Evolutionary conservation across 352 stramenopile species (phyloP).

Genomic region (Globisporangium apiculatum): DNA sequence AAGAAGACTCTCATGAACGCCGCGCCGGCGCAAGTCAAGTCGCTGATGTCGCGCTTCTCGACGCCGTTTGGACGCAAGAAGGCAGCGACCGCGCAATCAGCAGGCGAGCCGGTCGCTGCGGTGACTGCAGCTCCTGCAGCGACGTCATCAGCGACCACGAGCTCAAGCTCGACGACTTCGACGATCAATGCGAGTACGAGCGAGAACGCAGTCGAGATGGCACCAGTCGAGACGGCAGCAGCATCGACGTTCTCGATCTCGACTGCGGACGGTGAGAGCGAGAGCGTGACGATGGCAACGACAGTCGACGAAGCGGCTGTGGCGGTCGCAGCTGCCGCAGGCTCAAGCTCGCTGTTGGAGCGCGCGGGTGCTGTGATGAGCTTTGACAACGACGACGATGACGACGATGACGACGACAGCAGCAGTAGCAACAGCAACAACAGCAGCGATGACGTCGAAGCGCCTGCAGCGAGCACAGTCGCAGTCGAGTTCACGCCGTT

Average conservation of each 20-base stretch:
- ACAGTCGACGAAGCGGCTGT: constrained; percentile 12
- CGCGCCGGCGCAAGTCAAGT: constrained; percentile 13
- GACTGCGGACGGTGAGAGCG: neutral
- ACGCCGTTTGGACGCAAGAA: constrained; percentile 15
- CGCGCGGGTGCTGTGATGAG: too few relatives aligned
- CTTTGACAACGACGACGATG: neutral
- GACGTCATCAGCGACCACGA: neutral
- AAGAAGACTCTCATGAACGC: constrained; percentile 17
- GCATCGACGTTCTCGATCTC: constrained; percentile 1
- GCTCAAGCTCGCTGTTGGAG: too few relatives aligned
- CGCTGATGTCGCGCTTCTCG: constrained; percentile 17
- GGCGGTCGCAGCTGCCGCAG: neutral
- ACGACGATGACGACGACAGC: neutral
- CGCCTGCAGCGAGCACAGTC: too few relatives aligned
- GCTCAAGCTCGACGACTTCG: neutral
- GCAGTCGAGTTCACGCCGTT: neutral
- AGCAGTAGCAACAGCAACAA: neutral
- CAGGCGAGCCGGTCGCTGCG: neutral
- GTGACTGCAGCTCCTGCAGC: neutral
- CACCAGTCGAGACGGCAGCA: neutral
- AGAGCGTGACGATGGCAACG: neutral
- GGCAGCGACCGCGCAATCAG: neutral
- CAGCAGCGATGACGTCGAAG: neutral
- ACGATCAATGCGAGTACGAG: neutral
- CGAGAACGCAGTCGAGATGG: neutral